phyloP scores from a whole-genome alignment of 139 green algal genomes.

The Tetraselmis striata region DNA sequence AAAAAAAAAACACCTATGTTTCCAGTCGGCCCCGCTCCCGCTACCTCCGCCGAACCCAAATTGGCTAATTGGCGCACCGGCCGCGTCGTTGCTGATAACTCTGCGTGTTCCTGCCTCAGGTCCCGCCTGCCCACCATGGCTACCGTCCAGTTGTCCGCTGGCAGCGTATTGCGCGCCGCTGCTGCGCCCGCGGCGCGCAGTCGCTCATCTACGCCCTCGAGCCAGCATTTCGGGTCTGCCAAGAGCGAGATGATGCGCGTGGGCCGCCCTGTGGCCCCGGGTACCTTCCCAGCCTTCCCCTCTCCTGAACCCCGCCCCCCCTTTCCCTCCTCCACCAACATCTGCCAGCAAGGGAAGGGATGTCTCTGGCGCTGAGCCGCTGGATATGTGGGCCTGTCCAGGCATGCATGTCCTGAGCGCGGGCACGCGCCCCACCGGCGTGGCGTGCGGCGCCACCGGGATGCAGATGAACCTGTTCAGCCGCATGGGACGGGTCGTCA shows the following conservation, averaged over 20 bases:
- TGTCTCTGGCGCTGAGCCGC: not conserved
- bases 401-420: not conserved
- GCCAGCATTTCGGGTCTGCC: not conserved
- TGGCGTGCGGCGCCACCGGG: constrained; percentile 21
- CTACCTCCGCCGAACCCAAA: too few relatives aligned
- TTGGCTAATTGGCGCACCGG: too few relatives aligned
- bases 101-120: too few relatives aligned
- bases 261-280: not conserved
- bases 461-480: constrained; percentile 88
- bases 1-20: too few relatives aligned
- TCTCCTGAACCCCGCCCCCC: not conserved
- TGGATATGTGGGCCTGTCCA: not conserved
- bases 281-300: not conserved
- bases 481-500: constrained; percentile 69
- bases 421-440: not conserved
- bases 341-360: too few relatives aligned
- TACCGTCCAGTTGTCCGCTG: too few relatives aligned
- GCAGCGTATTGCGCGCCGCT: too few relatives aligned
- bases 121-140: too few relatives aligned
- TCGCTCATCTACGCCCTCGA: too few relatives aligned
- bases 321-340: not conserved
- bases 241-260: not conserved
- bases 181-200: too few relatives aligned
- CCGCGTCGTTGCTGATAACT: too few relatives aligned
- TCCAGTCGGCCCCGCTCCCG: too few relatives aligned